These are phyloP conservation scores for Nicotiana attenuata DNA, from an alignment of 257 asterid species.

Conservation along the genomic window DNA sequence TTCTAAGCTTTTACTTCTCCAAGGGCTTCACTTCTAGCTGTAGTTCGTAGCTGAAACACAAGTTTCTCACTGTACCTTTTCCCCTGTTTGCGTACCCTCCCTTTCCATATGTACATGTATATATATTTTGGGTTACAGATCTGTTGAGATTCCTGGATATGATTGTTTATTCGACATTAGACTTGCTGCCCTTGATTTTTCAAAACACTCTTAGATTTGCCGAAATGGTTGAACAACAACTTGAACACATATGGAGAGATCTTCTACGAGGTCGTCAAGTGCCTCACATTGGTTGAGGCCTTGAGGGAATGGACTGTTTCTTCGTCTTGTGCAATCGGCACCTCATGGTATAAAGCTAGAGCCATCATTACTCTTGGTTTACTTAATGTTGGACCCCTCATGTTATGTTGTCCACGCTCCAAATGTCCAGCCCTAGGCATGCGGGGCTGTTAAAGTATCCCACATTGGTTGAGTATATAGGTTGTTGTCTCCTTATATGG, in stretches of 20 bases:
- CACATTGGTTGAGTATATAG: neutral
- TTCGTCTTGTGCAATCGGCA: neutral
- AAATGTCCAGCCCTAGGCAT: neutral
- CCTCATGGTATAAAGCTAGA: neutral
- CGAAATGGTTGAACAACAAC: constrained; percentile 61
- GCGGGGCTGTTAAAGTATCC: neutral
- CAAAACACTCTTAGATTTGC: constrained; percentile 67
- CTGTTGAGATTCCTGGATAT: constrained; percentile 54
- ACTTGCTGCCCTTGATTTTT: constrained; percentile 76
- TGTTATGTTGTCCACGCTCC: neutral
- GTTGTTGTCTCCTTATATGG: too few species aligned
- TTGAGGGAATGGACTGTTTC: neutral
- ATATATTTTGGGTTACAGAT: constrained; percentile 45
- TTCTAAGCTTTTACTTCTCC: neutral
- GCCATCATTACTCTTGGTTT: too few species aligned
- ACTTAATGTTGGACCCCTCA: too few species aligned
- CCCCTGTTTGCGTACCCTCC: neutral
- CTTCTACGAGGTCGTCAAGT: neutral
- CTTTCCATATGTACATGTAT: constrained; percentile 3
- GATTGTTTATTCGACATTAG: constrained; percentile 66
- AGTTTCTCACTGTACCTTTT: neutral
- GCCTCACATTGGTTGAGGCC: neutral
- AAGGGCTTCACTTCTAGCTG: neutral
- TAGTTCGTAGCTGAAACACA: neutral
- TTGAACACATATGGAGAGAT: constrained; percentile 32